Evolutionary conservation across 2,329 filamentous ascomycete species (phyloP).

Genomic region (Verticillium tricorpus): DNA sequence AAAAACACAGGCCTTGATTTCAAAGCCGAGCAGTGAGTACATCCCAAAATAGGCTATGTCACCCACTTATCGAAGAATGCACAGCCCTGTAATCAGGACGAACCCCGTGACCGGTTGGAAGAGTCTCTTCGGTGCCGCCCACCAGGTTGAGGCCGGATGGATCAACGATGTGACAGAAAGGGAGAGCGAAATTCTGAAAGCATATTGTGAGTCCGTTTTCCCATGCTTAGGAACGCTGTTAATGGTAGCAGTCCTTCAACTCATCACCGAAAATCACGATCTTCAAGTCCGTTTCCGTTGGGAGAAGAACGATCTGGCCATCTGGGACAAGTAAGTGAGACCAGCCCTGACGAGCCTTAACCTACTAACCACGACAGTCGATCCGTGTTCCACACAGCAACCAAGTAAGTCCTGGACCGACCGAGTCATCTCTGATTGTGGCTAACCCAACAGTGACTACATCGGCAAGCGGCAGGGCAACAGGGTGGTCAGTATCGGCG

Average conservation of each 20-base stretch:
- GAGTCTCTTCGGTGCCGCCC: slow-evolving; percentile 46
- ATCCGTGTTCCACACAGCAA: no score
- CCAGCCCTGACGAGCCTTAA: neutral
- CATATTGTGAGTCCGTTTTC: slow-evolving; percentile 13
- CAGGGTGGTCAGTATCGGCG: slow-evolving; percentile 23
- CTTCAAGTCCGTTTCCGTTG: slow-evolving; percentile 25
- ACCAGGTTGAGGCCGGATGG: slow-evolving; percentile 34
- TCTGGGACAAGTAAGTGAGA: slow-evolving; percentile 19
- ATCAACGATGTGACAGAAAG: slow-evolving; percentile 45
- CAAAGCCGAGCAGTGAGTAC: slow-evolving; percentile 1
- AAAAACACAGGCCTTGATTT: slow-evolving; percentile 1
- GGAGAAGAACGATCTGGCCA: slow-evolving; percentile 22
- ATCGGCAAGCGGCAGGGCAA: slow-evolving; percentile 22
- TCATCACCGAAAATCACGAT: slow-evolving; percentile 24
- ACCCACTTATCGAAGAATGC: no score
- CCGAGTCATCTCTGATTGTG: neutral
- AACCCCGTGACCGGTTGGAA: slow-evolving; percentile 58
- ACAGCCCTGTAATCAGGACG: slow-evolving; percentile 46
- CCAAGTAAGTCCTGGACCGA: no score
- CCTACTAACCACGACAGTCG: no score
- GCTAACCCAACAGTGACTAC: slow-evolving; percentile 16
- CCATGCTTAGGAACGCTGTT: neutral
- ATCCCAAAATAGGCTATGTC: neutral
- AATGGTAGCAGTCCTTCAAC: slow-evolving; percentile 15
- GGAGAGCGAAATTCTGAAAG: slow-evolving; percentile 27